A percentile compares a stretch with the other conserved stretches of the same genome.
These are phyloP conservation scores for Aureobasidium melanogenum DNA, from an alignment of 2,329 filamentous ascomycete genomes.

Conservation along the genomic window DNA sequence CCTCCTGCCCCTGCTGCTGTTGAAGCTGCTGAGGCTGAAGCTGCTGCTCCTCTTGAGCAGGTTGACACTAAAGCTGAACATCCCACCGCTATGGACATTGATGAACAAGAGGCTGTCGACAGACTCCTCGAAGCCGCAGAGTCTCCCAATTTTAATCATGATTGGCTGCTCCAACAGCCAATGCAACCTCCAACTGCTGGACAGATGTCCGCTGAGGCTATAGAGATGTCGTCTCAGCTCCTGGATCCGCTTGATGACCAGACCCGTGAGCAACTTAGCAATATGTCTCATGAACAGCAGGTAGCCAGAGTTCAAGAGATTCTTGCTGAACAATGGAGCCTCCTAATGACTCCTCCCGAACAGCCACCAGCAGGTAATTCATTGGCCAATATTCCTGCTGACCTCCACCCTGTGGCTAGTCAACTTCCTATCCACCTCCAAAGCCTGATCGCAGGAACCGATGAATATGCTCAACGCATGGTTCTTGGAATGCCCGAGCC, in stretches of 20 bases:
- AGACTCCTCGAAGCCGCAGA: background rate
- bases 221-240: background rate
- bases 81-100: background rate
- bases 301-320: background rate
- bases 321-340: background rate
- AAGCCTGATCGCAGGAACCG: background rate
- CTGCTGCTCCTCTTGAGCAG: background rate
- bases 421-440: background rate
- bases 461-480: background rate
- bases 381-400: background rate
- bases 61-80: background rate
- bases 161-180: background rate
- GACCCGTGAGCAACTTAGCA: too few relatives aligned
- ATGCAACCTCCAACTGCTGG: background rate
- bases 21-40: background rate
- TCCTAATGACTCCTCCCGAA: background rate
- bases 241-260: background rate
- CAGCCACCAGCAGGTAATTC: background rate
- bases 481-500: background rate
- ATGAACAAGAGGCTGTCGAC: background rate
- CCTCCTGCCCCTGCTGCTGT: background rate
- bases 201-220: background rate
- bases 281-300: too few relatives aligned
- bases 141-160: background rate
- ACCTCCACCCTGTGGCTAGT: background rate